Evolutionary conservation across 192 early-diverging fungal genomes (phyloP).

Genomic region (Coemansia sp.): DNA sequence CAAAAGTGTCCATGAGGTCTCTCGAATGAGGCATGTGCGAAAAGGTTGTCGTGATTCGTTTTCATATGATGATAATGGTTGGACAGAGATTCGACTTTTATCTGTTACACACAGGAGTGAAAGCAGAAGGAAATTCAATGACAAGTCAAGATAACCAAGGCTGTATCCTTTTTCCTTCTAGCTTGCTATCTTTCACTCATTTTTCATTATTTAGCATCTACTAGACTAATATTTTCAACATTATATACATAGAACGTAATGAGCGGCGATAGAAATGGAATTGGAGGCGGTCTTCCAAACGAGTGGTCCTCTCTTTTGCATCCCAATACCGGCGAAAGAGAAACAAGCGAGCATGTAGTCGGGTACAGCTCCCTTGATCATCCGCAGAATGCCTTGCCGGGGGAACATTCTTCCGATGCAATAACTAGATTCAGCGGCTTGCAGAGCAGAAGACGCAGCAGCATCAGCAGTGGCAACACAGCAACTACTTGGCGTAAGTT

Average conservation of each 20-base stretch:
- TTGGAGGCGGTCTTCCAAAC: constrained; percentile 1
- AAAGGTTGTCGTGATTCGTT: constrained; percentile 1
- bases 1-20: background rate
- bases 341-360: constrained; percentile 3
- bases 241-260: background rate
- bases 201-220: background rate
- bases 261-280: background rate
- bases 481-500: background rate
- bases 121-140: background rate
- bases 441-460: background rate
- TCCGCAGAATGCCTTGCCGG: background rate
- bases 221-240: background rate
- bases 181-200: background rate
- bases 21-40: background rate
- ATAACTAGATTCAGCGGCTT: constrained; percentile 1
- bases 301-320: constrained; percentile 5
- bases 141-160: background rate
- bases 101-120: background rate
- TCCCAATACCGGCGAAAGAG: background rate
- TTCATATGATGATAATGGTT: background rate
- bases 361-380: constrained; percentile 13
- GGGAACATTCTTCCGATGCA: background rate
- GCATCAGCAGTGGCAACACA: background rate
- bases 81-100: background rate
- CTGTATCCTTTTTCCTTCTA: background rate